phyloP scores from a whole-genome alignment of 345 rosid genomes.

The Luvunga scandens region DNA sequence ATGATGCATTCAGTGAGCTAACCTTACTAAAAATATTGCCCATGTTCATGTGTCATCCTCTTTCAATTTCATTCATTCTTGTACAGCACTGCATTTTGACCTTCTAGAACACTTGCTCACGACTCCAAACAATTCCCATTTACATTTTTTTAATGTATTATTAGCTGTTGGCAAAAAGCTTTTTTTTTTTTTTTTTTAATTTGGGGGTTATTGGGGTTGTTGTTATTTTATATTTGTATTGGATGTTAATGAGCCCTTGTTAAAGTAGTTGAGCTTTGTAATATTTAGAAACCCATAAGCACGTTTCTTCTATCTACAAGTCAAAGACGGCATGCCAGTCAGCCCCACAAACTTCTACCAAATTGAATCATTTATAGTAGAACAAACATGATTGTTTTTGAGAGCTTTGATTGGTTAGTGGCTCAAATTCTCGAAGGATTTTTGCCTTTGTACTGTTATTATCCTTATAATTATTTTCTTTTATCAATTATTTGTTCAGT shows the following conservation, averaged over 20 bases:
- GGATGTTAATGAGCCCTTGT: background rate
- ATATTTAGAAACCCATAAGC: constrained; percentile 7
- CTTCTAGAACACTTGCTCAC: constrained; percentile 32
- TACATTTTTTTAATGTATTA: background rate
- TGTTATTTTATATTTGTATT: background rate
- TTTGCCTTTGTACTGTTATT: background rate
- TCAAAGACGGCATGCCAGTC: constrained; percentile 29
- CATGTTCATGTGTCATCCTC: background rate
- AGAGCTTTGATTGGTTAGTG: background rate
- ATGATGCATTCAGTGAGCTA: background rate
- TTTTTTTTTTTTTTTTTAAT: background rate
- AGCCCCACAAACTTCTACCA: constrained; percentile 5
- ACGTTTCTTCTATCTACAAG: constrained; percentile 23
- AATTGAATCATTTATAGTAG: background rate
- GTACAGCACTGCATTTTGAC: constrained; percentile 26
- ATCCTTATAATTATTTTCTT: background rate
- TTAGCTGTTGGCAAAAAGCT: background rate
- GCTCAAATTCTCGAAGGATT: background rate
- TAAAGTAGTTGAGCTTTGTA: constrained; percentile 24
- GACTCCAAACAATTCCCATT: constrained; percentile 2
- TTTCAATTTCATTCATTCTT: background rate
- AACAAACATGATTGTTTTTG: background rate
- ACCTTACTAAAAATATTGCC: background rate
- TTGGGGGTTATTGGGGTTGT: background rate
- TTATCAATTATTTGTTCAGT: background rate